Evolutionary conservation across 2,329 filamentous ascomycete genomes (phyloP).

Genomic region (Nothomitra cinnamomea): DNA sequence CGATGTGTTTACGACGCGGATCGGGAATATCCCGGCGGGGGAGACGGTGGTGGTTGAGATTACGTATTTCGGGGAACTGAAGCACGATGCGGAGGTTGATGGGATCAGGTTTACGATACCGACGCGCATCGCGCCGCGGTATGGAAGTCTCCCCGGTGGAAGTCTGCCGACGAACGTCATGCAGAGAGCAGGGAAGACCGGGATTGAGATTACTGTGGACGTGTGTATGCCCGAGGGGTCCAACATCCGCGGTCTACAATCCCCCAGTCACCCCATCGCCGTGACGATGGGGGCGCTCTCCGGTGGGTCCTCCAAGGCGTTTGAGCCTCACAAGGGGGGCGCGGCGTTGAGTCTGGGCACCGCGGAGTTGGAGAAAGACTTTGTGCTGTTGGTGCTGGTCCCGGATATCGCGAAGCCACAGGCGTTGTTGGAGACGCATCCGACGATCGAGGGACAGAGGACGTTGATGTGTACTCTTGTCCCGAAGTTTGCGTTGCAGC

Average conservation of each 20-base stretch:
- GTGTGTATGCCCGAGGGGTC: conserved; percentile 39
- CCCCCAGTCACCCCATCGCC: conserved; percentile 49
- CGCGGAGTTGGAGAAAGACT: conserved; percentile 42
- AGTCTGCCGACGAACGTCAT: conserved; percentile 13
- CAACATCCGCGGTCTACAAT: conserved; percentile 43
- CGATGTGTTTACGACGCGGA: conserved; percentile 50
- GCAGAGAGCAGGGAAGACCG: conserved; percentile 7
- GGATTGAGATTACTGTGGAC: conserved; percentile 40
- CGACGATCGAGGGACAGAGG: conserved; percentile 40
- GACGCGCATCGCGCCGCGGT: conserved; percentile 48
- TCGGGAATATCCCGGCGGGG: conserved; percentile 48
- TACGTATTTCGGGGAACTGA: conserved; percentile 51
- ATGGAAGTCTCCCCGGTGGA: conserved; percentile 32
- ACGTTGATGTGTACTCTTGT: conserved; percentile 57
- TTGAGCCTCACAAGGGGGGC: conserved; percentile 41
- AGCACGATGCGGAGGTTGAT: conserved; percentile 51
- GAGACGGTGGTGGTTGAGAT: conserved; percentile 42
- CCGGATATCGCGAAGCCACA: conserved; percentile 42
- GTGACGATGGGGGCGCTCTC: conserved; percentile 46
- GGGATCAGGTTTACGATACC: conserved; percentile 54
- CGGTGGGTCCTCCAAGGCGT: conserved; percentile 22
- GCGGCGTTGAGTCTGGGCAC: conserved; percentile 39
- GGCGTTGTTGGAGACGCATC: conserved; percentile 50
- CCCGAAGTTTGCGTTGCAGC: conserved; percentile 47
- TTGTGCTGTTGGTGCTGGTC: conserved; percentile 46